Percentiles rank a stretch among this genome's conserved stretches.
Evolutionary conservation across 495 filamentous ascomycete genomes (phyloP).

Genomic region (Alectoria sarmentosa): DNA sequence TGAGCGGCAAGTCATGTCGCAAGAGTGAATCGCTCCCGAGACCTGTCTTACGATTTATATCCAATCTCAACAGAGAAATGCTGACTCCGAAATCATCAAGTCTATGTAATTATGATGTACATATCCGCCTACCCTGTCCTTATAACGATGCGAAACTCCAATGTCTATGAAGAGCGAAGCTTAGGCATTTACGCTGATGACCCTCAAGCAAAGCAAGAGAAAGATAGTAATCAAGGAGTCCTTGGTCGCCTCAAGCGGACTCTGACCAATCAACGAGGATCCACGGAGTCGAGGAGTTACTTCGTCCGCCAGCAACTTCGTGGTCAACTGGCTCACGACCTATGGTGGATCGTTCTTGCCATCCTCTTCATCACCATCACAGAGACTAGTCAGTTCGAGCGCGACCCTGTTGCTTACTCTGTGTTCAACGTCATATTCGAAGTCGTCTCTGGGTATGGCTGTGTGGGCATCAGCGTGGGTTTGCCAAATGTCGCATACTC

Average conservation of each 20-base stretch:
- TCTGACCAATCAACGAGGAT: slow-evolving; percentile 26
- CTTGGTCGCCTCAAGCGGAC: slow-evolving; percentile 21
- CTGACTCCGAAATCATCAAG: too few species aligned
- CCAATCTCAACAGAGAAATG: too few species aligned
- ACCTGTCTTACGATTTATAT: too few species aligned
- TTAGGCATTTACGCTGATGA: slow-evolving; percentile 56
- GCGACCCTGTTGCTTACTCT: slow-evolving; percentile 61
- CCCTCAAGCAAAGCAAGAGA: slow-evolving; percentile 24
- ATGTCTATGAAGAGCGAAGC: slow-evolving; percentile 71
- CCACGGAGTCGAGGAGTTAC: slow-evolving; percentile 38
- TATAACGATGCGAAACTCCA: slow-evolving; percentile 55
- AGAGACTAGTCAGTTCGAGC: slow-evolving; percentile 58
- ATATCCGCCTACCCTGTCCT: slow-evolving; percentile 58
- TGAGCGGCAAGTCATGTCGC: too few species aligned
- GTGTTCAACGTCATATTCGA: slow-evolving; percentile 87
- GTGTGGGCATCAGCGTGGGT: slow-evolving; percentile 74
- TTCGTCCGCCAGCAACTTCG: slow-evolving; percentile 61
- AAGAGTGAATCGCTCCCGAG: too few species aligned
- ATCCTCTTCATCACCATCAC: slow-evolving; percentile 66
- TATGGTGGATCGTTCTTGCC: slow-evolving; percentile 78
- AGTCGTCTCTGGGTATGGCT: slow-evolving; percentile 76
- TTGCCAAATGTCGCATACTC: slow-evolving; percentile 59
- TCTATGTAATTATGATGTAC: slow-evolving; percentile 95
- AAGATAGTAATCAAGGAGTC: slow-evolving; percentile 22
- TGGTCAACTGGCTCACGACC: slow-evolving; percentile 75